Evolutionary conservation across 83 land plant genomes (phyloP), one percentile per base, ranked within the genome.

Genomic region (Thuja plicata): DNA sequence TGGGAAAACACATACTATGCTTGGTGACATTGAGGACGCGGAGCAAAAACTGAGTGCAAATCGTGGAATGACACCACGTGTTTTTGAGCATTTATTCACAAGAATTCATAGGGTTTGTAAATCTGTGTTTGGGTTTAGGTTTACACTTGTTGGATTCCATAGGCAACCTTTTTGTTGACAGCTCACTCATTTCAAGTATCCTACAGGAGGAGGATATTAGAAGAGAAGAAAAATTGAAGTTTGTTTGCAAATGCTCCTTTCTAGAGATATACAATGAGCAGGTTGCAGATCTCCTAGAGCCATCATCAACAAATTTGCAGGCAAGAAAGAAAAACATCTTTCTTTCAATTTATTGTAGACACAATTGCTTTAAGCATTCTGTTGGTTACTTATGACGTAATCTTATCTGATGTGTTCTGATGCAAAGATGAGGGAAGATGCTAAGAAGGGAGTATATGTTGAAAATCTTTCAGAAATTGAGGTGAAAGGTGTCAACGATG

Each of bases 1-100:
- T 92, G 99, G 99, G 17, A 97, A 97, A 87, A 97, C 99, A 52
- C 97, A 96, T 87, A 97, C 99, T 12, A 97, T 97, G 99, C 94
- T 97, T 40, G 99, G 99, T 88, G 99, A 97, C 77, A 95, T 97
- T 90, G 97, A 96, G 78, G 95, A 91, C 50, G 94, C 96, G 17
- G 93, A 91, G 38, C 89, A 95, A 43, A 94, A 94, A 54, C 94
- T 94, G 45, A 97, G 95, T 90, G 94, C 89, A 32, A 95, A 96
- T 85, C 93, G 95, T 88, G 99, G 99, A 86, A 97, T 97, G 98
- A 97, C 98, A 62, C 98, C 99, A 50, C 92, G 99, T 84, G 99
- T 97, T 13, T 97, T 97, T 90, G 99, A 96, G 88, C 91, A 96
- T 79, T 90, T 97, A 35, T 97, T 97, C 87, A 86, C 94, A 60